Conservation (phyloP, 257 asterid genomes). For the Gentiana dahurica region DNA sequence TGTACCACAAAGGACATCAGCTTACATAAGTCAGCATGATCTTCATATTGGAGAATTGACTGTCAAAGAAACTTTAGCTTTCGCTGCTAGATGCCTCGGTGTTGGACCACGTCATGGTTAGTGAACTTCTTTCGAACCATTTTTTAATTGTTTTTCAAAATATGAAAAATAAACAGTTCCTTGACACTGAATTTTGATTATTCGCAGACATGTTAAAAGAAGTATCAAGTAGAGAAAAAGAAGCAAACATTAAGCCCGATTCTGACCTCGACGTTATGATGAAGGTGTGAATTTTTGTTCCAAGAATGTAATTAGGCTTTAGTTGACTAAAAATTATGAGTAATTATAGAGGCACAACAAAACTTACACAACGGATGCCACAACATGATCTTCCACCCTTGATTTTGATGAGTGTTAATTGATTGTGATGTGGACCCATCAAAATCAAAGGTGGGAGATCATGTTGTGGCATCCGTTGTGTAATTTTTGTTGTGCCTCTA, state of each 20-base stretch:
- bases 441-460: too few species aligned
- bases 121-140: constrained; percentile 16
- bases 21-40: constrained; percentile 86
- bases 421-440: too few species aligned
- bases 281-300: constrained; percentile 43
- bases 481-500: too few species aligned
- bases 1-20: constrained; percentile 82
- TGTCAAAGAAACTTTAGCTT: constrained; percentile 80
- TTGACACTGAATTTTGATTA: constrained; percentile 7
- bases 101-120: constrained; percentile 74
- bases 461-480: too few species aligned
- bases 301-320: neutral
- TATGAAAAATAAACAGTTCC: neutral
- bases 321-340: neutral
- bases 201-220: constrained; percentile 63
- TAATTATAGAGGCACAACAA: too few species aligned
- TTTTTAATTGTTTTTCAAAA: neutral
- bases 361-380: too few species aligned
- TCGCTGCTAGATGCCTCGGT: constrained; percentile 96
- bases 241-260: constrained; percentile 73
- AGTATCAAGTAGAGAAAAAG: constrained; percentile 81
- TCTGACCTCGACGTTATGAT: constrained; percentile 75
- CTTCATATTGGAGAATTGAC: constrained; percentile 84
- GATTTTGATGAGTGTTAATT: too few species aligned
- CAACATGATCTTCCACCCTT: too few species aligned